phyloP scores from a whole-genome alignment of 768 basidiomycete species.

The Mycena metata region DNA sequence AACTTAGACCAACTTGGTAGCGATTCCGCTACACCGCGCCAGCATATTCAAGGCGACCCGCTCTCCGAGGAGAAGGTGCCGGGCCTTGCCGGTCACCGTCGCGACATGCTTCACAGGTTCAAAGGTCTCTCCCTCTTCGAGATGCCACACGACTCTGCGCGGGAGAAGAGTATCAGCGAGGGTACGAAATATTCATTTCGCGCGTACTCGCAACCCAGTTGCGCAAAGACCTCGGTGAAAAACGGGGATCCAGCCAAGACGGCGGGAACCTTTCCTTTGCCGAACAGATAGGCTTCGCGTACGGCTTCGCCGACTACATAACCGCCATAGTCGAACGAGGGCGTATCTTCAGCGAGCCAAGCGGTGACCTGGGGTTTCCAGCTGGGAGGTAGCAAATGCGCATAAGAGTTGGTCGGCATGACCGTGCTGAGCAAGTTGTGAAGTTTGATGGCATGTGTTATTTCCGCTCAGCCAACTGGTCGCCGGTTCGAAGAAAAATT shows the following conservation, averaged over 20 bases:
- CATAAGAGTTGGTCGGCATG: slow-evolving; percentile 52
- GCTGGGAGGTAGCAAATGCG: slow-evolving; percentile 90
- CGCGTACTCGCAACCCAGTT: slow-evolving; percentile 91
- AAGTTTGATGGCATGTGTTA: neutral
- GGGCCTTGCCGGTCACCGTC: slow-evolving; percentile 90
- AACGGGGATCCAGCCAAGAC: slow-evolving; percentile 97
- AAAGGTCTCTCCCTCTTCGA: slow-evolving; percentile 86
- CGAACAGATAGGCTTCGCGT: slow-evolving; percentile 89
- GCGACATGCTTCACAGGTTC: slow-evolving; percentile 89
- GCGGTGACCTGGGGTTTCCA: slow-evolving; percentile 86
- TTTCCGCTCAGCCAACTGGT: neutral
- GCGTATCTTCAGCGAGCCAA: slow-evolving; percentile 95
- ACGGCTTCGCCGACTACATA: slow-evolving; percentile 94
- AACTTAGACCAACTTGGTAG: slow-evolving; percentile 79
- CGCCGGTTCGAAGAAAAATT: neutral
- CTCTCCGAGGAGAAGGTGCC: slow-evolving; percentile 92
- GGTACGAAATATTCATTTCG: neutral
- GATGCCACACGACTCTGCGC: slow-evolving; percentile 92
- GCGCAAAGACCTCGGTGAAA: slow-evolving; percentile 91
- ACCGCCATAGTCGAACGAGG: slow-evolving; percentile 96
- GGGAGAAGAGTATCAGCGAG: neutral
- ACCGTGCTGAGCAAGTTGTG: neutral
- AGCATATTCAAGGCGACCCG: slow-evolving; percentile 93
- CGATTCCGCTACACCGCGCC: slow-evolving; percentile 96
- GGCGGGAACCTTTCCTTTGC: slow-evolving; percentile 83